Conservation (phyloP, 2,329 filamentous ascomycete genomes). For the Aspergillus jensenii region DNA sequence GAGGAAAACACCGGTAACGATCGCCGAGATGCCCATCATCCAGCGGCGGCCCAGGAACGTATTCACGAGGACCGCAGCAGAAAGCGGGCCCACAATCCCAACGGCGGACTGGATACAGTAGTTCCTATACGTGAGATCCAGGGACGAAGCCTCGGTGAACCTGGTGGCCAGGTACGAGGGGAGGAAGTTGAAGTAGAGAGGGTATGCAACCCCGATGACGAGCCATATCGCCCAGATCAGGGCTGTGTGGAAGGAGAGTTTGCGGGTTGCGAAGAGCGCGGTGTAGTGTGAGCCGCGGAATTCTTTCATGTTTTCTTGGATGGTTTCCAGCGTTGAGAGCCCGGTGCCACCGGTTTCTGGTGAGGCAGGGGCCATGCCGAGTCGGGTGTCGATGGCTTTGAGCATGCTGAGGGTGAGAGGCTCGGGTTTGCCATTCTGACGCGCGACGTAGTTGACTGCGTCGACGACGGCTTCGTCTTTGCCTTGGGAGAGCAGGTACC, state of each 20-base stretch:
- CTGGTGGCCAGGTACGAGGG: constrained; percentile 47
- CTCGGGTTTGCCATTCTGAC: constrained; percentile 26
- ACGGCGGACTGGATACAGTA: constrained; percentile 36
- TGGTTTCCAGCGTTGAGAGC: constrained; percentile 24
- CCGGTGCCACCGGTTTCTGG: background rate
- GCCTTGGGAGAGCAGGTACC: constrained; percentile 30
- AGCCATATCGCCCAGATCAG: constrained; percentile 47
- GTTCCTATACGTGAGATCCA: constrained; percentile 24
- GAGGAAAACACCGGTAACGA: constrained; percentile 48
- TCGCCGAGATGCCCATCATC: constrained; percentile 48
- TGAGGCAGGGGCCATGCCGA: constrained; percentile 6
- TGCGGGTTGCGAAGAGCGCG: constrained; percentile 27
- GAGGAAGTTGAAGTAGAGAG: constrained; percentile 50
- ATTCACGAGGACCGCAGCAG: constrained; percentile 43
- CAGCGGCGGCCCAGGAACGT: constrained; percentile 44
- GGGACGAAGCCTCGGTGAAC: constrained; percentile 26
- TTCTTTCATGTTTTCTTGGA: constrained; percentile 30
- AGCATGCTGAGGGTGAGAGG: constrained; percentile 32
- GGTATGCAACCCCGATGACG: constrained; percentile 42
- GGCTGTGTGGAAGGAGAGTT: constrained; percentile 28
- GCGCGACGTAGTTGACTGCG: constrained; percentile 44
- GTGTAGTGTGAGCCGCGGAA: constrained; percentile 28
- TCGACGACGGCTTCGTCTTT: constrained; percentile 50
- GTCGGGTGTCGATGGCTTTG: constrained; percentile 26
- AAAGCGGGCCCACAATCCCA: constrained; percentile 43